phyloP scores from a whole-genome alignment of 805 yeast genomes.

The Grigorovia yakushimaensis region DNA sequence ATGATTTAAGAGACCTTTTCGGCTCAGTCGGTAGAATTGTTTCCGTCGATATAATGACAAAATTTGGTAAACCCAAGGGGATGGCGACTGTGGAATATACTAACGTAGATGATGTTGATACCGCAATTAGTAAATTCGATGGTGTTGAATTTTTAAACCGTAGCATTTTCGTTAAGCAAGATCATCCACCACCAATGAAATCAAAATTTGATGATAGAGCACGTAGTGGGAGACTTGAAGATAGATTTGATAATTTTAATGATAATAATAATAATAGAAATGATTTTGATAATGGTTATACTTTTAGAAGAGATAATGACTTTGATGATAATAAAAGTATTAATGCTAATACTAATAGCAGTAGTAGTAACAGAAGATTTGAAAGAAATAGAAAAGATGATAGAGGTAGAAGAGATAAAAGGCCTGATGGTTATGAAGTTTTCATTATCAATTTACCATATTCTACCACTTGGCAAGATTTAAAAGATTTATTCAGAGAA shows the following conservation, averaged over 20 bases:
- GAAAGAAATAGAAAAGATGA: constrained; percentile 4
- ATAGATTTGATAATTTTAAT: background rate
- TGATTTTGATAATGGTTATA: background rate
- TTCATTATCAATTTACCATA: constrained; percentile 81
- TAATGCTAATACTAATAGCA: too few relatives aligned
- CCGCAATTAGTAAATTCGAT: constrained; percentile 61
- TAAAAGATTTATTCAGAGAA: constrained; percentile 72
- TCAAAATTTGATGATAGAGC: constrained; percentile 45
- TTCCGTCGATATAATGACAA: constrained; percentile 71
- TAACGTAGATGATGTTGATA: constrained; percentile 49
- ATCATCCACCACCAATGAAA: constrained; percentile 65
- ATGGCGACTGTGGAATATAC: constrained; percentile 86
- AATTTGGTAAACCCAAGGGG: constrained; percentile 73
- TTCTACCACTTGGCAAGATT: constrained; percentile 67
- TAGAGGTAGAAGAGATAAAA: background rate
- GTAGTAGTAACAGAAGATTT: constrained; percentile 6
- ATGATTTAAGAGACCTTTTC: constrained; percentile 53
- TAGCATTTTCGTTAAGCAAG: constrained; percentile 79
- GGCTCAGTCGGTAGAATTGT: constrained; percentile 53
- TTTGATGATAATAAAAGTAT: too few relatives aligned
- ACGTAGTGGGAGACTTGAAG: constrained; percentile 7
- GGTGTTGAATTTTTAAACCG: constrained; percentile 62
- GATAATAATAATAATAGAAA: background rate
- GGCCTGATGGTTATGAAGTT: constrained; percentile 38
- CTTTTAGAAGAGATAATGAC: background rate